phyloP scores from a whole-genome alignment of 805 yeast genomes.

The Teunomyces tritomae region DNA sequence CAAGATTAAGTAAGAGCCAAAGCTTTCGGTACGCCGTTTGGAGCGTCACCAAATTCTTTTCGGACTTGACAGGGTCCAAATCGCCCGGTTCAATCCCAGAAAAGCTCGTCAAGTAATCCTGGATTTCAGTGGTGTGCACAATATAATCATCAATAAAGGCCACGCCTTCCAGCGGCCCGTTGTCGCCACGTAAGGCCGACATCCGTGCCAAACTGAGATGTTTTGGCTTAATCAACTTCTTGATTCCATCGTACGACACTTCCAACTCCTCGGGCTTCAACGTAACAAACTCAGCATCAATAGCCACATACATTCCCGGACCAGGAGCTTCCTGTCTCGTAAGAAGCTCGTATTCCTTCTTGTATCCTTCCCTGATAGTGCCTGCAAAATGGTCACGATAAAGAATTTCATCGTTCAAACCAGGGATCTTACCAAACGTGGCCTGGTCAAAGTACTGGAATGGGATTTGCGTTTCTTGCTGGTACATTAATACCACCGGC shows the following conservation, averaged over 20 bases:
- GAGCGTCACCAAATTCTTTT: constrained; percentile 68
- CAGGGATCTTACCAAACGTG: constrained; percentile 15
- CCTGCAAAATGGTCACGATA: constrained; percentile 74
- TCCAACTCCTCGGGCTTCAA: constrained; percentile 77
- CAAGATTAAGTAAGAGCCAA: constrained; percentile 86
- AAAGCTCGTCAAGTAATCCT: constrained; percentile 83
- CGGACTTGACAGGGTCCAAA: constrained; percentile 65
- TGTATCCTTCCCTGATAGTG: constrained; percentile 56
- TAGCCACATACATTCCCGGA: constrained; percentile 78
- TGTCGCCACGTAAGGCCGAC: constrained; percentile 75
- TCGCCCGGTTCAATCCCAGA: constrained; percentile 97
- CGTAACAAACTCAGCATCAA: constrained; percentile 95
- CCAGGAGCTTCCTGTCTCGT: constrained; percentile 68
- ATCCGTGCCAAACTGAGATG: constrained; percentile 80
- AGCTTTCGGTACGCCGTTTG: constrained; percentile 84
- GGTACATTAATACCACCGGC: constrained; percentile 70
- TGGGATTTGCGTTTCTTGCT: constrained; percentile 48
- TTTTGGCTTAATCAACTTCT: constrained; percentile 70
- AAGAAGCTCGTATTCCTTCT: constrained; percentile 65
- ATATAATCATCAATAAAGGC: constrained; percentile 95
- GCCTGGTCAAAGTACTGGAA: constrained; percentile 37
- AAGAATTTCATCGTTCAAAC: constrained; percentile 60
- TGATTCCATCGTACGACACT: constrained; percentile 68
- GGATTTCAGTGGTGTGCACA: constrained; percentile 64
- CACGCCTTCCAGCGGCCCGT: constrained; percentile 61